phyloP scores from a whole-genome alignment of 306 rosid species.

The Quercus agrifolia region DNA sequence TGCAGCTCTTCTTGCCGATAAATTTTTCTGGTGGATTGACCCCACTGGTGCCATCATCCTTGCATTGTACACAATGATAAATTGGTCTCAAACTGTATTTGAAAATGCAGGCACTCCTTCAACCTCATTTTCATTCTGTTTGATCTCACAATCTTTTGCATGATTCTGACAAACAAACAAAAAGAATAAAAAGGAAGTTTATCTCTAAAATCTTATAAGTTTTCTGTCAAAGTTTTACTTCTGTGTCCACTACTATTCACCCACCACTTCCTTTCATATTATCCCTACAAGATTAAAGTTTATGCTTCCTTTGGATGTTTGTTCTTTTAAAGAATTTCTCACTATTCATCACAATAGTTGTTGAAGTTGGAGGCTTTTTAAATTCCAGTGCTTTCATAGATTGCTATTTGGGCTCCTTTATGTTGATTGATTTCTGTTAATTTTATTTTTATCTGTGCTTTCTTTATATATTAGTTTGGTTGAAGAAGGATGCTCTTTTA shows the following conservation, averaged over 20 bases:
- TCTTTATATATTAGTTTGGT: not conserved
- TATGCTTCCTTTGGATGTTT: not conserved
- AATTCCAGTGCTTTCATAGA: not conserved
- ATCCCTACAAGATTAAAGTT: not conserved
- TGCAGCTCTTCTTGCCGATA: slow-evolving; percentile 88
- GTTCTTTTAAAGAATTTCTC: not conserved
- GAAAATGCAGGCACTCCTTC: slow-evolving; percentile 75
- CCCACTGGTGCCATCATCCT: slow-evolving; percentile 86
- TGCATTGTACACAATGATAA: slow-evolving; percentile 80
- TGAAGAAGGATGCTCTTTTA: not conserved
- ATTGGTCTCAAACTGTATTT: slow-evolving; percentile 89
- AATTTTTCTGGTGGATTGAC: slow-evolving; percentile 89
- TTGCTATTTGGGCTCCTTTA: not conserved
- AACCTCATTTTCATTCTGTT: not conserved
- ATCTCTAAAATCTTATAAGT: not conserved
- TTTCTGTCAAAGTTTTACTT: not conserved
- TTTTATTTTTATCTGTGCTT: not conserved
- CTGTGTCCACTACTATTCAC: not conserved
- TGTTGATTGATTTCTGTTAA: not conserved
- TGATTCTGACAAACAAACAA: not conserved
- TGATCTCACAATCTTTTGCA: not conserved
- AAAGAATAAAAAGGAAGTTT: not conserved
- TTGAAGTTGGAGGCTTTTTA: not conserved
- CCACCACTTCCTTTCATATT: not conserved
- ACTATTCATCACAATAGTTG: not conserved